These are phyloP conservation scores for Thelonectria blattea DNA, from an alignment of 2,329 filamentous ascomycete species.

Conservation along the genomic window DNA sequence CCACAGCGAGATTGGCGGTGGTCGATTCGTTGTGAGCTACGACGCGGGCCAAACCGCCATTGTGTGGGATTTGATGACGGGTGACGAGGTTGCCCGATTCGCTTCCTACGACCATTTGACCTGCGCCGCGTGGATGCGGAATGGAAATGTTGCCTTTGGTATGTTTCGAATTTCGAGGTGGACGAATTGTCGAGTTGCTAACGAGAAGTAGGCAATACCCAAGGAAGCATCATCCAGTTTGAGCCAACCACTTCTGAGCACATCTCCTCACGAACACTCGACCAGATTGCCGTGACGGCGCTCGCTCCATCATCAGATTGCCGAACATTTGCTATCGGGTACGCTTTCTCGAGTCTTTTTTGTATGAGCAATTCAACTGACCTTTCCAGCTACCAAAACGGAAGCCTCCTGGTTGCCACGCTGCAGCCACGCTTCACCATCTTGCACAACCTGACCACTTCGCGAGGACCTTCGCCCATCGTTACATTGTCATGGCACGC, in stretches of 20 bases:
- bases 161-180: conserved; percentile 41
- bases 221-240: conserved; percentile 93
- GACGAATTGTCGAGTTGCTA: conserved; percentile 23
- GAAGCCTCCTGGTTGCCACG: conserved; percentile 87
- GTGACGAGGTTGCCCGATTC: conserved; percentile 90
- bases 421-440: conserved; percentile 93
- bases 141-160: conserved; percentile 98
- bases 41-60: conserved; percentile 91
- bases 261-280: conserved; percentile 85
- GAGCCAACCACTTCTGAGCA: conserved; percentile 93
- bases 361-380: conserved; percentile 17
- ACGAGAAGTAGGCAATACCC: conserved; percentile 73
- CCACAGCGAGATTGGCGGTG: conserved; percentile 83
- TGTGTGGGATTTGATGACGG: conserved; percentile 94
- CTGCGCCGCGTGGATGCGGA: conserved; percentile 92
- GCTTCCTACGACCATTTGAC: conserved; percentile 86
- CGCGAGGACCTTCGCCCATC: conserved; percentile 83
- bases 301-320: conserved; percentile 89
- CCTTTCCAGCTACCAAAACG: conserved; percentile 83
- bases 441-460: conserved; percentile 87
- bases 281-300: conserved; percentile 92
- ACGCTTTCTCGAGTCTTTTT: conserved; percentile 38
- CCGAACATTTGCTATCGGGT: conserved; percentile 96
- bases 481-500: conserved; percentile 93
- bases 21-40: conserved; percentile 89